A percentile compares a stretch with the other conserved stretches of the same genome.
These are phyloP conservation scores for Mycena epipterygia DNA, from an alignment of 768 basidiomycete genomes.

Conservation along the genomic window DNA sequence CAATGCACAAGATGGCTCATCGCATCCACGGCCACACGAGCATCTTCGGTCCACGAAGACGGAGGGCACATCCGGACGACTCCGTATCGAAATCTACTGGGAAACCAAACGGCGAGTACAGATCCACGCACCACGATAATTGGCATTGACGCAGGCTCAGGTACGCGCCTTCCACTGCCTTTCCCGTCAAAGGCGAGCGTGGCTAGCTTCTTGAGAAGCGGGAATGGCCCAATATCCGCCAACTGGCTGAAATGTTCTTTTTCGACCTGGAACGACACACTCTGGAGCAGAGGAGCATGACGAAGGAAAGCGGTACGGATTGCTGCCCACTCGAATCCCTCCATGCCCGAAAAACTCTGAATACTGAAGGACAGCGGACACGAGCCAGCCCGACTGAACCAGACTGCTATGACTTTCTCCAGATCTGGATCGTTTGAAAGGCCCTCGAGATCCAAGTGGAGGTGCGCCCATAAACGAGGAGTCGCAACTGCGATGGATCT, in stretches of 20 bases:
- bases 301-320: neutral
- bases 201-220: conserved; percentile 1
- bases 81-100: no score
- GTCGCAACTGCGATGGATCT: conserved; percentile 40
- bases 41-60: no score
- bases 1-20: no score
- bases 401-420: neutral
- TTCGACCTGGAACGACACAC: neutral
- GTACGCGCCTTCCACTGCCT: no score
- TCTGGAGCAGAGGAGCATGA: conserved; percentile 2
- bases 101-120: no score
- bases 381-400: conserved; percentile 1
- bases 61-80: no score
- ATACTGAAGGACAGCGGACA: conserved; percentile 12
- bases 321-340: neutral
- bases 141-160: no score
- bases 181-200: no score
- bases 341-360: neutral
- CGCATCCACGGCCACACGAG: no score
- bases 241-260: neutral
- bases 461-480: conserved; percentile 40
- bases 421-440: neutral
- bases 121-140: no score
- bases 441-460: neutral
- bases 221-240: neutral